Percentiles rank a stretch among this genome's conserved stretches.
Evolutionary conservation across 2,329 filamentous ascomycete genomes (phyloP).

Genomic region (Proliferodiscus dingleyae): DNA sequence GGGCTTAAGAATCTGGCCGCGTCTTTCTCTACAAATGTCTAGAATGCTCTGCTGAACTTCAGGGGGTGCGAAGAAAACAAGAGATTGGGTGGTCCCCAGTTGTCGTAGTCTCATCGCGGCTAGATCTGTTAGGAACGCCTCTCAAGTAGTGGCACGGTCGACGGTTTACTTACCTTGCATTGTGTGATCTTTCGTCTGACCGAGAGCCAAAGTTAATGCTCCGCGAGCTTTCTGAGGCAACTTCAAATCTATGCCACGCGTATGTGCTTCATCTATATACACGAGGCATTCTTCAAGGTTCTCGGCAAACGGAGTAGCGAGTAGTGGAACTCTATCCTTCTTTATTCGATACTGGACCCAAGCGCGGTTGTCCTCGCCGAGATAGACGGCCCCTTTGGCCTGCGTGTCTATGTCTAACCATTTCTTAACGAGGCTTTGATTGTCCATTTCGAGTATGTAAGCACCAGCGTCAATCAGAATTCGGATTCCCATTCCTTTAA

Average conservation of each 20-base stretch:
- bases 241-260: slow-evolving; percentile 62
- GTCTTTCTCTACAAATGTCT: slow-evolving; percentile 35
- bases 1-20: no score
- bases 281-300: slow-evolving; percentile 56
- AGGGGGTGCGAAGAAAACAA: slow-evolving; percentile 28
- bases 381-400: slow-evolving; percentile 11
- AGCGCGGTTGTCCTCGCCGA: slow-evolving; percentile 33
- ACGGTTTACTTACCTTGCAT: slow-evolving; percentile 40
- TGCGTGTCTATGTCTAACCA: slow-evolving; percentile 64
- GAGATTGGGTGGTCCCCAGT: slow-evolving; percentile 38
- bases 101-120: slow-evolving; percentile 63
- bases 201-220: slow-evolving; percentile 60
- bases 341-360: slow-evolving; percentile 43
- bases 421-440: slow-evolving; percentile 44
- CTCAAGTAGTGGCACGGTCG: neutral
- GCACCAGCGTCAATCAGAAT: slow-evolving; percentile 70
- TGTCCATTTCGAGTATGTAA: slow-evolving; percentile 61
- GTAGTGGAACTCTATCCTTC: slow-evolving; percentile 48
- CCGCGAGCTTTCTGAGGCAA: slow-evolving; percentile 55
- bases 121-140: slow-evolving; percentile 26
- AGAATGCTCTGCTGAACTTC: slow-evolving; percentile 46
- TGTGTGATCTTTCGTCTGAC: slow-evolving; percentile 38
- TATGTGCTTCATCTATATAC: slow-evolving; percentile 66
- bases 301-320: slow-evolving; percentile 52
- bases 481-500: slow-evolving; percentile 39